Conservation (phyloP, 75 land plant species). For the Ceratopteris richardii region DNA sequence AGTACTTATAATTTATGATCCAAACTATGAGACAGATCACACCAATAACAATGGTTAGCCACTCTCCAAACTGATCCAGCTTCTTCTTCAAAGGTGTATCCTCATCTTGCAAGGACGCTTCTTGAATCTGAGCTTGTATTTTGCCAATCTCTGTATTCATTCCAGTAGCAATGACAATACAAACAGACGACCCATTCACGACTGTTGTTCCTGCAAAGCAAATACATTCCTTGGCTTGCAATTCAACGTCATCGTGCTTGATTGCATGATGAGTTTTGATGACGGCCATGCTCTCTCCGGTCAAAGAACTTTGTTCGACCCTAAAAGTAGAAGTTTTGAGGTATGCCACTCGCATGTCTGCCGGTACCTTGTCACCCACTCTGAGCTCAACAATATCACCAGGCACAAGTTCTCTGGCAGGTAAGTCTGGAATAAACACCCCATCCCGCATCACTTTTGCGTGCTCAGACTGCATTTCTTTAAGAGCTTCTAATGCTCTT, state of each 20-base stretch:
- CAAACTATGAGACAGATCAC: conserved; percentile 68
- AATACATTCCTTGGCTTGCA: no score
- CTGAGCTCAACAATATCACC: conserved; percentile 81
- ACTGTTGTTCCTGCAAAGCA: no score
- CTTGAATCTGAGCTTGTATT: conserved; percentile 75
- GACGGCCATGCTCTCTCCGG: no score
- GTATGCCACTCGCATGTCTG: no score
- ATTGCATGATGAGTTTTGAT: conserved; percentile 88
- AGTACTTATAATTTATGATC: conserved; percentile 71
- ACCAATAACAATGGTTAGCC: conserved; percentile 57
- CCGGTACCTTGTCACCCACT: no score
- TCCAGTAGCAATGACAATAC: conserved; percentile 57
- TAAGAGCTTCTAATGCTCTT: conserved; percentile 69
- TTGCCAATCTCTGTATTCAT: conserved; percentile 87
- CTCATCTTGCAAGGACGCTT: conserved; percentile 59
- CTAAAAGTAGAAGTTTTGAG: no score
- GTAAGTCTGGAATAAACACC: conserved; percentile 36
- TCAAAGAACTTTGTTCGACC: no score
- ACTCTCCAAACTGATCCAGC: conserved; percentile 74
- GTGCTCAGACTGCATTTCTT: no score
- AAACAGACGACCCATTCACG: conserved; percentile 60
- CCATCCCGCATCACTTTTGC: conserved; percentile 48
- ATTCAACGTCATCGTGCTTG: conserved; percentile 78
- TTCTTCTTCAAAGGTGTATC: conserved; percentile 86
- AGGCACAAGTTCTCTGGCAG: conserved; percentile 82